Percentiles rank a stretch among this genome's conserved stretches.
Evolutionary conservation across 768 basidiomycete species (phyloP).

Genomic region (Lenzites betulinus): DNA sequence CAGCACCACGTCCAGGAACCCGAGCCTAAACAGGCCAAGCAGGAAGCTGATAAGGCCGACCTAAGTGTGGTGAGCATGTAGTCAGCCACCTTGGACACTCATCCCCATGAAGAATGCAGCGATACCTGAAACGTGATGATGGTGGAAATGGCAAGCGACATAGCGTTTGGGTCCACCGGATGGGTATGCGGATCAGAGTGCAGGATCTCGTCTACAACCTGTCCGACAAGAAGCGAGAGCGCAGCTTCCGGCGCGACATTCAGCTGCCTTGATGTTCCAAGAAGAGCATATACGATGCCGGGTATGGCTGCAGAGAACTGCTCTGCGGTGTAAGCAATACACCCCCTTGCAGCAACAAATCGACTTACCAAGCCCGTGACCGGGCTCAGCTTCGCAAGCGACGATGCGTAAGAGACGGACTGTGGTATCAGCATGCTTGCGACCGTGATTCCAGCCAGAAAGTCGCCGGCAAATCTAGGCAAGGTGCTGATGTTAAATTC

Average conservation of each 20-base stretch:
- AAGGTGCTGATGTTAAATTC: background rate
- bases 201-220: slow-evolving; percentile 74
- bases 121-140: slow-evolving; percentile 81
- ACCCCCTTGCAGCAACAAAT: background rate
- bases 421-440: slow-evolving; percentile 84
- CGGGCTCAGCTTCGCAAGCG: slow-evolving; percentile 83
- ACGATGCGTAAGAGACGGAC: slow-evolving; percentile 89
- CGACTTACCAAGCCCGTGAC: slow-evolving; percentile 76
- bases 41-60: slow-evolving; percentile 84
- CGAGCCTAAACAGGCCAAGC: slow-evolving; percentile 84
- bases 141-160: slow-evolving; percentile 73
- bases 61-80: slow-evolving; percentile 36
- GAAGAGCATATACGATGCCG: slow-evolving; percentile 84
- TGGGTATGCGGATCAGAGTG: slow-evolving; percentile 32
- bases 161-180: slow-evolving; percentile 45
- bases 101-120: slow-evolving; percentile 13
- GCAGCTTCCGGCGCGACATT: slow-evolving; percentile 91
- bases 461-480: slow-evolving; percentile 60
- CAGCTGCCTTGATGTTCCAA: slow-evolving; percentile 81
- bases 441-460: slow-evolving; percentile 86
- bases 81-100: background rate
- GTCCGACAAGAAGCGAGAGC: slow-evolving; percentile 83
- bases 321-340: background rate
- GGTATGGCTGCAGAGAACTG: slow-evolving; percentile 88
- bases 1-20: slow-evolving; percentile 92